Base-by-base conservation (phyloP, 108 stramenopile genomes). In the Skeletonema costatum region DNA sequence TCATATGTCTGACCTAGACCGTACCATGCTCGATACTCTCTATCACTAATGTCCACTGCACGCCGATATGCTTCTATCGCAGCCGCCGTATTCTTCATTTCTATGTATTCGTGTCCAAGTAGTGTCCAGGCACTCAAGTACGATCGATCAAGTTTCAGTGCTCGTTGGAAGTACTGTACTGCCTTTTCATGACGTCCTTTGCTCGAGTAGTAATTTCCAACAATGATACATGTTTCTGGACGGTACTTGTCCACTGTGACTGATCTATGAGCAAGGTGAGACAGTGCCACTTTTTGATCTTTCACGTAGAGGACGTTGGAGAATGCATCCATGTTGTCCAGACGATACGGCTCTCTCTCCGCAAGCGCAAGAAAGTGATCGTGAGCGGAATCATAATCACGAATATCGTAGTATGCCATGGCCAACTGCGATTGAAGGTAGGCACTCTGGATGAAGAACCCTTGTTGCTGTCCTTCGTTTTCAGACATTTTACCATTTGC, bases 1-100 rank as follows among this genome's bases (percentile, higher is more conserved):
- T 99, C 99, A 75, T 99, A 98, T 6, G 96, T 93, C 81, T 99
- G 99, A 1, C 98, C 99, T 35, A 99, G 87, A n/a, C 99, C 99
- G 75, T 99, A 98, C 98, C 98, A 99, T 2, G 98, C 98, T 21
- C 98, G 87, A 68, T 97, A 99, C 76, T 99, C 99, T 31, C 88
- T 71, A 12, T 96, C 94, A 77, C 88, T 89, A 44, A 98, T 91
- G 72, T 96, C 93, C 10, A 98, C 97, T 39, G 98, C 99, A 48
- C 95, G 83, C n/a, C 99, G 96, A 75, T 99, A 99, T n/a, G 95
- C 87, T 76, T 98, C 98, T 72, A 98, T 96, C 29, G 99, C 99
- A 13, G 94, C 93, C 25, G 94, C 94, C 19, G 98, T 96, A 74
- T 98, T 98, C 73, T 94, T 95, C 91, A 98, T 87, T 78, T 99